Evolutionary conservation across 192 early-diverging fungal species (phyloP), one percentile per base, ranked within the genome.

Genomic region (Lobosporangium transversale): DNA sequence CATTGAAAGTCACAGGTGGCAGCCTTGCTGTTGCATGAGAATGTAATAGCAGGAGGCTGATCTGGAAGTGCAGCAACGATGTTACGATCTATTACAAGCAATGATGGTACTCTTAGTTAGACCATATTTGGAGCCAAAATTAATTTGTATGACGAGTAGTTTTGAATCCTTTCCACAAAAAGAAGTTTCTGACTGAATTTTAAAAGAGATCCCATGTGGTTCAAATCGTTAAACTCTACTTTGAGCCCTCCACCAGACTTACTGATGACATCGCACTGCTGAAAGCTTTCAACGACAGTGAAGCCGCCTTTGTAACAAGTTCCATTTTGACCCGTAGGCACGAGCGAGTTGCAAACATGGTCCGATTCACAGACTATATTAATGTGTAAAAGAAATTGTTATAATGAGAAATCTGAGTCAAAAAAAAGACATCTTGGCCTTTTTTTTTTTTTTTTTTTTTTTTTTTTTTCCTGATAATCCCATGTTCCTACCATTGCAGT

Each of bases 1-100:
- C 87, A 94, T 82, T 94, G 91, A 17, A 92, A 92, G 58, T 86
- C 86, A 66, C 92, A 92, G 3, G 88, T 84, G 48, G 74, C 80
- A 10, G 84, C 63, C 31, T 80, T 64, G 17, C 82, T 75, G 53
- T 89, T 80, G 63, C 90, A 94, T 18, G 87, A 86, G 58, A 94
- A 91, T 8, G 93, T 94, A 48, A 93, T 90, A 47, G 92, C 89
- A 29, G 92, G 92, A 5, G 83, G 83, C n/a, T 89, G 84, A n/a
- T 85, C 85, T 0, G 88, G 88, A 26, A 89, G 78, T 43, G 80
- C 75, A 23, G 85, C 87, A 12, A 89, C 50, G 51, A 89, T 89
- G 42, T 87, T 89, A 23, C 78, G 74, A 44, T 89, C 86, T 88
- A 62, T n/a, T n/a, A n/a, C n/a, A n/a, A n/a, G n/a, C n/a, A n/a